These are phyloP conservation scores for Tylopilus rubrobrunneus DNA, from an alignment of 768 basidiomycete species.

Conservation along the genomic window DNA sequence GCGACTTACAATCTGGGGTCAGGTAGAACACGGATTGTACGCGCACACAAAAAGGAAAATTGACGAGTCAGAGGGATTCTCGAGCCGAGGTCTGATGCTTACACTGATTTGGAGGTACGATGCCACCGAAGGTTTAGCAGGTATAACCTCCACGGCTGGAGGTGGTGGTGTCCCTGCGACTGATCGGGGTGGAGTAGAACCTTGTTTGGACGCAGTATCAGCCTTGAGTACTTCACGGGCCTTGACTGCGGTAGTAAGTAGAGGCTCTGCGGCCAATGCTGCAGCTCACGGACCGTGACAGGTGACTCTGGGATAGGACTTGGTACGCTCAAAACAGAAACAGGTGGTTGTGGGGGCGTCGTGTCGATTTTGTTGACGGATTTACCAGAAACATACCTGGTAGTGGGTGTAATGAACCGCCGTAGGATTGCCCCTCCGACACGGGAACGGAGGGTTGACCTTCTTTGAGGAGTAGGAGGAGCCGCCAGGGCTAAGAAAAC, in stretches of 20 bases:
- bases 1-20: too few species aligned
- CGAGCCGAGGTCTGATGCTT: too few species aligned
- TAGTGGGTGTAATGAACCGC: constrained; percentile 34
- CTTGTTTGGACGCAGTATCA: constrained; percentile 13
- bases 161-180: constrained; percentile 18
- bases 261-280: constrained; percentile 32
- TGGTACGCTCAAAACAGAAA: constrained; percentile 33
- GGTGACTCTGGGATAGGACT: constrained; percentile 74
- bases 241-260: constrained; percentile 19
- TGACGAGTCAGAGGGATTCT: too few species aligned
- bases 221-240: constrained; percentile 28
- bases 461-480: too few species aligned
- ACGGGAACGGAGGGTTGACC: too few species aligned
- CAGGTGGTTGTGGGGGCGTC: constrained; percentile 23
- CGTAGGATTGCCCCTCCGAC: constrained; percentile 59
- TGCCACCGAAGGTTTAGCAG: constrained; percentile 11
- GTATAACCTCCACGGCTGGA: constrained; percentile 7
- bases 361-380: constrained; percentile 35
- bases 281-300: constrained; percentile 55
- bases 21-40: too few species aligned
- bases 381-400: constrained; percentile 27
- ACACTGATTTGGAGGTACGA: too few species aligned
- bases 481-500: too few species aligned
- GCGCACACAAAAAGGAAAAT: too few species aligned
- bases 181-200: constrained; percentile 18